Evolutionary conservation across 352 stramenopile species (phyloP), one percentile per base, ranked within the genome.

Genomic region (Phytophthora crassamura): DNA sequence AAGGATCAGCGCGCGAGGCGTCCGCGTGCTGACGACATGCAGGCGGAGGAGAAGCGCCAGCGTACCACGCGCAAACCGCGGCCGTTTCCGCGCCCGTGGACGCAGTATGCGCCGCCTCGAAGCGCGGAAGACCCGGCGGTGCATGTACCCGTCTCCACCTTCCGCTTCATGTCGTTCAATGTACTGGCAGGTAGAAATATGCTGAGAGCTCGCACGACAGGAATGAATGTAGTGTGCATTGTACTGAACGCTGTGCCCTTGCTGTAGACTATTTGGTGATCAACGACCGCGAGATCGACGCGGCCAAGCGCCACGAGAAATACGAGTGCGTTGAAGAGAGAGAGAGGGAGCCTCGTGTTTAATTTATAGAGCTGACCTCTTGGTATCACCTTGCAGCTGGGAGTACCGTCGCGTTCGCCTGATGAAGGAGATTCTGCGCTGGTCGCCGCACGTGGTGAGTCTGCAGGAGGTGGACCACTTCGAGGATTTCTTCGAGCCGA

Each of bases 401-500:
- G 49, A 60, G 36, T 81, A 90, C 57, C 80, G 83, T 40, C 54
- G 71, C 28, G 57, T 59, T 14, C 71, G 75, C 0, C 54, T 91
- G 34, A 40, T 90, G 40, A 74, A 72, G 52, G 78, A 91, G 55
- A 88, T 91, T 39, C 7, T 85, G 15, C 39, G 49, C 35, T 85
- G 71, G 77, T 41, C 41, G n/a, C 68, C 80, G 8, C 50, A 88
- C 43, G 54, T 91, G 14, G 65, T 91, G 36, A 89, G 81, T 55
- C 59, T 91, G 40, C 83, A 91, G 48, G 83, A 91, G 60, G 83
- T 90, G 41, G 83, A 91, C 63, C 83, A 91, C 50, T 91, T 76
- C 42, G 75, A 80, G 12, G 77, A 89, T 55, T 91, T 86, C 42
- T 91, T 91, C 52, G 80, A 86, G 63, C 79, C 79, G 0, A 82